Percentiles rank a stretch among this genome's conserved stretches.
phyloP scores from a whole-genome alignment of 2,329 filamentous ascomycete genomes.

The Aspergillus glaucus region DNA sequence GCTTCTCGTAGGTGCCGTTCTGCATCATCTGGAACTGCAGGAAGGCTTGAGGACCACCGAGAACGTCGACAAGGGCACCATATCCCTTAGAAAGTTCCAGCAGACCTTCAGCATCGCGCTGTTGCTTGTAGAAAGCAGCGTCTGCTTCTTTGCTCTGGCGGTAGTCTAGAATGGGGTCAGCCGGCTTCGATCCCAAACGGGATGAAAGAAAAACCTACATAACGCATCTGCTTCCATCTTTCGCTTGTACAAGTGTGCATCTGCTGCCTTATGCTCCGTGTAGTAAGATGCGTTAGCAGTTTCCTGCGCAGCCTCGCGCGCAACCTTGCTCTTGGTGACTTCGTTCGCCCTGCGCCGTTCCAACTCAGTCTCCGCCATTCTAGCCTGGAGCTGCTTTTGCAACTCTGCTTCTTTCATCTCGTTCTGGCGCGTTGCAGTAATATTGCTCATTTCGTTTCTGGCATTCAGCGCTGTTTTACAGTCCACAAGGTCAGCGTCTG shows the following conservation, averaged over 20 bases:
- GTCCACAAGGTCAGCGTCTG: constrained; percentile 69
- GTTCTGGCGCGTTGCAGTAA: constrained; percentile 65
- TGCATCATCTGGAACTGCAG: constrained; percentile 86
- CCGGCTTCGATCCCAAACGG: neutral
- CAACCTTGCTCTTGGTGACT: constrained; percentile 65
- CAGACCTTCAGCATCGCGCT: constrained; percentile 72
- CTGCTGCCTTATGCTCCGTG: constrained; percentile 47
- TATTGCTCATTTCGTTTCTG: constrained; percentile 68
- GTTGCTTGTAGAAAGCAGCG: constrained; percentile 44
- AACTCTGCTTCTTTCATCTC: constrained; percentile 75
- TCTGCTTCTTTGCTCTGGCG: constrained; percentile 30
- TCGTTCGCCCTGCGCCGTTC: constrained; percentile 71
- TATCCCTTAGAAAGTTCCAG: constrained; percentile 76
- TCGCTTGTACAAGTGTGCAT: constrained; percentile 41
- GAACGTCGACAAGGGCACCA: constrained; percentile 60
- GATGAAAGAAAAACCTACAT: constrained; percentile 15
- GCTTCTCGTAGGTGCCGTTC: constrained; percentile 68
- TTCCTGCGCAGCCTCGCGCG: constrained; percentile 38
- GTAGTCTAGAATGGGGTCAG: constrained; percentile 16
- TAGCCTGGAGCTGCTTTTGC: constrained; percentile 69
- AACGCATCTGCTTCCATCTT: constrained; percentile 37
- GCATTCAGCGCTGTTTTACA: constrained; percentile 66
- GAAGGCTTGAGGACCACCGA: constrained; percentile 71
- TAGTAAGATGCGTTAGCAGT: constrained; percentile 47
- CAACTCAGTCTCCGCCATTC: constrained; percentile 71